Conservation (phyloP, 345 rosid genomes). For the Microcos paniculata region DNA sequence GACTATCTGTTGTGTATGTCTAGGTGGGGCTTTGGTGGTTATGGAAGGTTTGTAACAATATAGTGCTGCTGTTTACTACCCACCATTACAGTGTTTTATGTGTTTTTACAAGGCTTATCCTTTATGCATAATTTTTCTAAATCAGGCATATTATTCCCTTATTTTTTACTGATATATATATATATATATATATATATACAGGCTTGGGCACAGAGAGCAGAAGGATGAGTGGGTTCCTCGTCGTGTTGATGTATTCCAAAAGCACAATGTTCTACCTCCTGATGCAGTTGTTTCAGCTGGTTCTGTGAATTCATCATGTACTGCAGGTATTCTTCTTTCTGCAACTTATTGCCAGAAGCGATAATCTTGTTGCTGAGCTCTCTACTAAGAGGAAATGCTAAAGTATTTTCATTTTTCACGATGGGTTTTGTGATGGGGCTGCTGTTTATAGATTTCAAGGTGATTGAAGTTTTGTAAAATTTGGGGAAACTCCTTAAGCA, state of each 20-base stretch:
- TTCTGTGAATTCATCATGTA: slow-evolving; percentile 79
- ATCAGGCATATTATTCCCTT: slow-evolving; percentile 19
- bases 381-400: background rate
- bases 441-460: background rate
- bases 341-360: background rate
- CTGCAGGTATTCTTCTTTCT: slow-evolving; percentile 64
- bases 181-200: slow-evolving; percentile 21
- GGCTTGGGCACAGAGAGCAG: slow-evolving; percentile 99
- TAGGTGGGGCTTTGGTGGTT: slow-evolving; percentile 99
- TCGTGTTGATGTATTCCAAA: slow-evolving; percentile 78
- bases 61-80: background rate
- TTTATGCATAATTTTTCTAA: slow-evolving; percentile 7
- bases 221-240: slow-evolving; percentile 98
- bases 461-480: background rate
- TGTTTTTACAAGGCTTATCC: background rate
- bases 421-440: background rate
- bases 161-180: slow-evolving; percentile 15
- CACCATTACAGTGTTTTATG: slow-evolving; percentile 1
- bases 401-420: background rate
- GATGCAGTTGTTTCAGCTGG: slow-evolving; percentile 88
- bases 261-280: slow-evolving; percentile 71
- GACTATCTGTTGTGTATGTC: slow-evolving; percentile 25
- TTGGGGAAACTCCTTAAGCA: background rate
- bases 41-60: slow-evolving; percentile 79
- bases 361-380: background rate